Conservation (phyloP, 2,329 filamentous ascomycete genomes). For the Verticillium longisporum region DNA sequence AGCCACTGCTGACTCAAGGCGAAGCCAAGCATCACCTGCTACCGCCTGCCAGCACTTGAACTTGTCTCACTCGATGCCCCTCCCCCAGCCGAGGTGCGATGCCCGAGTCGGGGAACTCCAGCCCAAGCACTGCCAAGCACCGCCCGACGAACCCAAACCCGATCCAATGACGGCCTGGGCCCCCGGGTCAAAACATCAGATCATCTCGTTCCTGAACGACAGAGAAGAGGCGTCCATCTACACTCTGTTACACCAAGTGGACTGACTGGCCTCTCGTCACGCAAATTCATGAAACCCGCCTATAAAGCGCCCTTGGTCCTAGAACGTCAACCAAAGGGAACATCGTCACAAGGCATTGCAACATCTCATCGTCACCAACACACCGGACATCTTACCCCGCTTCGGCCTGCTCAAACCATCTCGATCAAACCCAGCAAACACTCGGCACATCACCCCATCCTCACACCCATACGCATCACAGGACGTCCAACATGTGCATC, state of each 20-base stretch:
- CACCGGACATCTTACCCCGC: not conserved
- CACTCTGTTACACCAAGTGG: not conserved
- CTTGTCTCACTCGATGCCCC: not conserved
- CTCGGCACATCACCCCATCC: not conserved
- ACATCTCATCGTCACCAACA: not conserved
- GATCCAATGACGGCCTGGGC: not conserved
- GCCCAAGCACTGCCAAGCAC: not conserved
- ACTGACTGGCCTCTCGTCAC: not conserved
- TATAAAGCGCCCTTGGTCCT: not conserved
- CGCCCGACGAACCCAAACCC: not conserved
- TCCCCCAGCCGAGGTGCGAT: not conserved
- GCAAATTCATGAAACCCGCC: not conserved
- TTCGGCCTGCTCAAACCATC: not conserved
- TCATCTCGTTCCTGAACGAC: not conserved
- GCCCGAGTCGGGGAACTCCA: not conserved
- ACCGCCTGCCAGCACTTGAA: not conserved
- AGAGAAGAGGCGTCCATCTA: not conserved
- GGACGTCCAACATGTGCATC: constrained; percentile 59
- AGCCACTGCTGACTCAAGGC: not conserved
- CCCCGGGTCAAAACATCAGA: not conserved
- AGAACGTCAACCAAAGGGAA: not conserved
- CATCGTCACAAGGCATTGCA: not conserved
- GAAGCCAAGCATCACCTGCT: not conserved
- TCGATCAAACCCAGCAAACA: not conserved
- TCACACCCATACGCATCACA: not conserved